phyloP scores from a whole-genome alignment of 2,329 filamentous ascomycete species.

The Torrubiellomyces zombiae region DNA sequence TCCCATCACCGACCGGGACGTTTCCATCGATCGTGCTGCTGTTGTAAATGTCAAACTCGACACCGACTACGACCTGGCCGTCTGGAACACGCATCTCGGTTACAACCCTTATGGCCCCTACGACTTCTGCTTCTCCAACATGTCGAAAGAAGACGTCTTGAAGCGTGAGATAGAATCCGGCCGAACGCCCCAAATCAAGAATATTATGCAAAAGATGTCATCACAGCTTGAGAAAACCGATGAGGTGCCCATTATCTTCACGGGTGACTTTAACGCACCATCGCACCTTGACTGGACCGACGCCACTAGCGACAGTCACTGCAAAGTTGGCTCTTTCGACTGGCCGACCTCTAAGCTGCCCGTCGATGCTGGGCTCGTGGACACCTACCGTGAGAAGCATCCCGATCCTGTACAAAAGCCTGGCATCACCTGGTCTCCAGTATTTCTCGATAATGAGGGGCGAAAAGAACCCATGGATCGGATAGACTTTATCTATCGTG shows the following conservation, averaged over 20 bases:
- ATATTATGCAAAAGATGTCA: slow-evolving; percentile 17
- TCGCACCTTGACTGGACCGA: slow-evolving; percentile 26
- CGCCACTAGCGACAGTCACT: slow-evolving; percentile 16
- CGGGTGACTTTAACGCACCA: slow-evolving; percentile 26
- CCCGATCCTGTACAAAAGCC: slow-evolving; percentile 16
- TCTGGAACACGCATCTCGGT: slow-evolving; percentile 20
- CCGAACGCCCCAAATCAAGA: slow-evolving; percentile 20
- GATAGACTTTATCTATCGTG: slow-evolving; percentile 26
- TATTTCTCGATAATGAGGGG: slow-evolving; percentile 16
- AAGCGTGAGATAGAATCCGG: slow-evolving; percentile 17
- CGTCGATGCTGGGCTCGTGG: slow-evolving; percentile 18
- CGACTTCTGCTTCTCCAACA: slow-evolving; percentile 22
- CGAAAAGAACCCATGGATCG: slow-evolving; percentile 21
- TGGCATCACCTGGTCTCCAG: slow-evolving; percentile 24
- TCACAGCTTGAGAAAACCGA: slow-evolving; percentile 13
- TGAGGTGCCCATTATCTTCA: slow-evolving; percentile 17
- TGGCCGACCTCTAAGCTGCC: slow-evolving; percentile 23
- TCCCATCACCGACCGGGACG: slow-evolving; percentile 15
- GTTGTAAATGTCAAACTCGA: slow-evolving; percentile 19
- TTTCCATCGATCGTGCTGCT: slow-evolving; percentile 11
- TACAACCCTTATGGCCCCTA: slow-evolving; percentile 25
- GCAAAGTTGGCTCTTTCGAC: slow-evolving; percentile 15
- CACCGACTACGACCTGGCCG: slow-evolving; percentile 12
- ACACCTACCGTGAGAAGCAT: slow-evolving; percentile 21
- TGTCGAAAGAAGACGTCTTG: slow-evolving; percentile 16